Percentiles rank a stretch among this genome's conserved stretches.
These are phyloP conservation scores for Hericium erinaceus DNA, from an alignment of 768 basidiomycete species.

Conservation along the genomic window DNA sequence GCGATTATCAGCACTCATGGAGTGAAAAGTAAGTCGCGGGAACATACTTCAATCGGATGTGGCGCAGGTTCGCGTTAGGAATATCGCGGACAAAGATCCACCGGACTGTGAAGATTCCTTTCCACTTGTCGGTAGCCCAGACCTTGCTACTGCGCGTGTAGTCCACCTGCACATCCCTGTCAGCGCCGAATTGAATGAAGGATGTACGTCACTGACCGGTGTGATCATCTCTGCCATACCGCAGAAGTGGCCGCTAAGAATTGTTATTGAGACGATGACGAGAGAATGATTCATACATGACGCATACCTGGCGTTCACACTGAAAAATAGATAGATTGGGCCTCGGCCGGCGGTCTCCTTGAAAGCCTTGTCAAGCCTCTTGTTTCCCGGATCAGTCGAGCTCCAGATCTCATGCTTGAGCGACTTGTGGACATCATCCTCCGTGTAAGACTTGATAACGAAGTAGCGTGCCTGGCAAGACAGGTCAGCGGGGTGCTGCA, in stretches of 20 bases:
- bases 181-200: neutral
- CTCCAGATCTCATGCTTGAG: constrained; percentile 98
- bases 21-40: neutral
- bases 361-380: constrained; percentile 94
- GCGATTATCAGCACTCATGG: constrained; percentile 7
- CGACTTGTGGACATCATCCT: constrained; percentile 98
- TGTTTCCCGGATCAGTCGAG: constrained; percentile 94
- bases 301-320: constrained; percentile 79
- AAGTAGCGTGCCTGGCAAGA: constrained; percentile 73
- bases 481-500: constrained; percentile 3
- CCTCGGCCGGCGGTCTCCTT: constrained; percentile 87
- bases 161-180: constrained; percentile 49
- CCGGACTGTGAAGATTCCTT: constrained; percentile 95
- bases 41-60: constrained; percentile 77
- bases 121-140: constrained; percentile 99
- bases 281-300: neutral
- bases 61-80: constrained; percentile 79
- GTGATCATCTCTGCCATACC: constrained; percentile 99
- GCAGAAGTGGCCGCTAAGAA: constrained; percentile 84
- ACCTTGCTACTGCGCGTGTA: constrained; percentile 92
- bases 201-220: constrained; percentile 44
- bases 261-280: neutral
- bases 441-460: constrained; percentile 98
- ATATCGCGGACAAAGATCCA: constrained; percentile 98
- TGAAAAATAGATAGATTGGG: constrained; percentile 97